Percentiles rank a stretch among this genome's conserved stretches.
These are phyloP conservation scores for Halenospora varia DNA, from an alignment of 495 filamentous ascomycete genomes.

Conservation along the genomic window DNA sequence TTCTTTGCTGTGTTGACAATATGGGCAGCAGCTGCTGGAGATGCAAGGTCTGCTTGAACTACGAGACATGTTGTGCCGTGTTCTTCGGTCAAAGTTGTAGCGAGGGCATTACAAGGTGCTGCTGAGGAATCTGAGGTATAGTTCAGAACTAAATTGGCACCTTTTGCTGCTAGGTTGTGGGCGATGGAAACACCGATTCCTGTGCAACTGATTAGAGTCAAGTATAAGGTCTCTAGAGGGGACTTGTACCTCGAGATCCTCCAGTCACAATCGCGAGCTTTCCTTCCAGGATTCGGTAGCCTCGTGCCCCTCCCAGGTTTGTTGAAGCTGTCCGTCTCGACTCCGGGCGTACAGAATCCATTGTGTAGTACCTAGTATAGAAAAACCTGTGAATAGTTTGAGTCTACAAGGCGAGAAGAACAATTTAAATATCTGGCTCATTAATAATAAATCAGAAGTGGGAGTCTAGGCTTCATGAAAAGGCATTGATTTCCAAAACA, in stretches of 20 bases:
- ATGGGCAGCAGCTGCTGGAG: slow-evolving; percentile 30
- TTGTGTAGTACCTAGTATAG: slow-evolving; percentile 16
- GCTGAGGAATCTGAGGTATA: slow-evolving; percentile 61
- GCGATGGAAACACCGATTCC: slow-evolving; percentile 87
- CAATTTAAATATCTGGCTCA: background rate
- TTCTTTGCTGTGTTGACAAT: slow-evolving; percentile 32
- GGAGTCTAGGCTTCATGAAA: background rate
- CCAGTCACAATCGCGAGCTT: slow-evolving; percentile 79
- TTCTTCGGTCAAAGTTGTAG: slow-evolving; percentile 18
- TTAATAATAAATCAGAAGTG: background rate
- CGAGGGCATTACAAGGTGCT: slow-evolving; percentile 37
- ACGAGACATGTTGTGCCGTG: slow-evolving; percentile 34
- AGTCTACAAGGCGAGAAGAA: slow-evolving; percentile 12
- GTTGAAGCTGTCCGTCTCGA: slow-evolving; percentile 11
- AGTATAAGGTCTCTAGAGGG: background rate
- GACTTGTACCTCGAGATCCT: slow-evolving; percentile 59
- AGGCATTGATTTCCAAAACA: too few species aligned
- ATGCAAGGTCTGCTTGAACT: slow-evolving; percentile 43
- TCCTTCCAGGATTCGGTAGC: slow-evolving; percentile 46
- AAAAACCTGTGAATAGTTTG: slow-evolving; percentile 22
- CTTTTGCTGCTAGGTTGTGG: slow-evolving; percentile 72
- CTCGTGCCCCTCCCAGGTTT: slow-evolving; percentile 16
- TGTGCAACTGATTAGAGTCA: slow-evolving; percentile 29
- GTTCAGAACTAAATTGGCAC: slow-evolving; percentile 63
- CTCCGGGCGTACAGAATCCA: slow-evolving; percentile 12